Evolutionary conservation across 306 rosid genomes (phyloP), one percentile per base, ranked within the genome.

Genomic region (Canavalia gladiata): DNA sequence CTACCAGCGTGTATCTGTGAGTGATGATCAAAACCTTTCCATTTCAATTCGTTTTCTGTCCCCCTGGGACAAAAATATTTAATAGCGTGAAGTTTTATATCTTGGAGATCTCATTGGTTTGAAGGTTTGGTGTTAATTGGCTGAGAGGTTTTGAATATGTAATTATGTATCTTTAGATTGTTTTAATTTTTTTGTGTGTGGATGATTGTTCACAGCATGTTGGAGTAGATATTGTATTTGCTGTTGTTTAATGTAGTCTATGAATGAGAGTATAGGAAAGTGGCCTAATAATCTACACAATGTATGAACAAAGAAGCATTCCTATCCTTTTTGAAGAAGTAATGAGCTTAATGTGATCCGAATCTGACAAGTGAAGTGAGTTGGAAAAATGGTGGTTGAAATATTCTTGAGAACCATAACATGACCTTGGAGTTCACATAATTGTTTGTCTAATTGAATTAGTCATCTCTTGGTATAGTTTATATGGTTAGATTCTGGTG

Each of bases 401-500:
- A 18, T 59, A 50, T 75, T 57, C n/a, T 67, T 58, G 9, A 54
- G 7, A 45, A 30, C 42, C 18, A 28, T 42, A 2, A 33, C 5
- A 5, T 63, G 79, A 64, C 8, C n/a, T 41, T 10, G 41, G 28
- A 51, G 31, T 74, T 65, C 71, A 25, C 10, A 4, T 25, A 58
- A 28, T 55, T 42, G 58, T 45, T 55, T 56, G 33, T 3, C 8
- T 41, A 39, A 55, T 59, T 71, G 51, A 30, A 70, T 31, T 41
- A 13, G 45, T 50, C 35, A 50, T 47, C 34, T 25, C 49, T 47
- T 71, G 52, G 59, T 28, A 9, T 63, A 6, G n/a, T 63, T 71
- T 13, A 49, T 56, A 59, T 51, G 76, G 42, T 58, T 73, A 29
- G 66, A 67, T 85, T 67, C 18, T 71, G 80, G 63, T 30, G 41